Conservation (phyloP, 352 stramenopile genomes). For the Globisporangium nagaii region DNA sequence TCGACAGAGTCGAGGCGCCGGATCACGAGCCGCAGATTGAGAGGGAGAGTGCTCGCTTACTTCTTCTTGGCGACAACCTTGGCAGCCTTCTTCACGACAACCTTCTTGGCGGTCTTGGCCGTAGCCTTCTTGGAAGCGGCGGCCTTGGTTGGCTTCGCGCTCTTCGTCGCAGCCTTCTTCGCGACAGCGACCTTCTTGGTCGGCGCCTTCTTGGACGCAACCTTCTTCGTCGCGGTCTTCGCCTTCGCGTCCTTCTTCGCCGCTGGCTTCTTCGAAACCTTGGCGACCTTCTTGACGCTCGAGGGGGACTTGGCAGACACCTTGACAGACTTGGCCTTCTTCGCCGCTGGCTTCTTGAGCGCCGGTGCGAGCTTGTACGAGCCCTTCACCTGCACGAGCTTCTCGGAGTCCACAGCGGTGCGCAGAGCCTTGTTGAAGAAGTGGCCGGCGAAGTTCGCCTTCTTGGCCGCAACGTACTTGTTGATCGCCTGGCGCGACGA, state of each 20-base stretch:
- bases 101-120: slow-evolving; percentile 29
- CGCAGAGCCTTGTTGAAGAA: slow-evolving; percentile 89
- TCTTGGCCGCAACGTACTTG: slow-evolving; percentile 87
- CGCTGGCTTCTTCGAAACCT: slow-evolving; percentile 44
- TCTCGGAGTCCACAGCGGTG: slow-evolving; percentile 79
- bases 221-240: slow-evolving; percentile 53
- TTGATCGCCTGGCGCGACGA: slow-evolving; percentile 89
- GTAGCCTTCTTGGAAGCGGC: slow-evolving; percentile 35
- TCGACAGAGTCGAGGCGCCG: too few relatives aligned
- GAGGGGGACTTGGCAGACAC: slow-evolving; percentile 41
- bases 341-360: slow-evolving; percentile 55
- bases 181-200: slow-evolving; percentile 51
- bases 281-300: slow-evolving; percentile 45
- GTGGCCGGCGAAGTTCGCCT: slow-evolving; percentile 76
- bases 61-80: slow-evolving; percentile 33
- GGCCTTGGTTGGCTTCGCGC: slow-evolving; percentile 26
- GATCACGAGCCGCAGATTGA: background rate
- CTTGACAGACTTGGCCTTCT: slow-evolving; percentile 61
- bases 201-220: slow-evolving; percentile 51
- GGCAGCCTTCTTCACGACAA: slow-evolving; percentile 18
- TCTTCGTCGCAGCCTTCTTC: slow-evolving; percentile 34
- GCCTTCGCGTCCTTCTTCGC: slow-evolving; percentile 30
- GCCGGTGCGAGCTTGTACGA: slow-evolving; percentile 75
- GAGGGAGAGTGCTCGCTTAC: slow-evolving; percentile 20
- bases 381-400: slow-evolving; percentile 85